Evolutionary conservation across 225 moss, liverwort and hornwort genomes (phyloP).

Genomic region (Rhytidiadelphus loreus): DNA sequence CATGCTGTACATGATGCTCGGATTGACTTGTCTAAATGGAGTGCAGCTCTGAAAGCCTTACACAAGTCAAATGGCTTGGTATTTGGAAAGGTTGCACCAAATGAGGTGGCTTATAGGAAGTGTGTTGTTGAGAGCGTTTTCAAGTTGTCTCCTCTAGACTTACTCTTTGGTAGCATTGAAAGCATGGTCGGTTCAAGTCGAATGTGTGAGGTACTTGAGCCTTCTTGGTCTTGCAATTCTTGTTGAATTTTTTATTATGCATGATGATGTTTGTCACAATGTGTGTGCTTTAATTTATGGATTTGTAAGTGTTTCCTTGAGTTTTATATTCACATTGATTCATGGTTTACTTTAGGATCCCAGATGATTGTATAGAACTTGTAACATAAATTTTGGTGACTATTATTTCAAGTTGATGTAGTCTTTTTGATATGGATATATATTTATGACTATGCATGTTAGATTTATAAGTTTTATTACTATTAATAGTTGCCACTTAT

Average conservation of each 20-base stretch:
- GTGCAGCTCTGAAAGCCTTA: neutral
- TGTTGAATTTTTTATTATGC: neutral
- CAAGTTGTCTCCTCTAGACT: neutral
- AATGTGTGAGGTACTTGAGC: neutral
- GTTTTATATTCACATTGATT: neutral
- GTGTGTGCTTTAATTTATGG: fast-evolving
- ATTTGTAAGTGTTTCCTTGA: fast-evolving
- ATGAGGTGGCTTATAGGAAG: neutral
- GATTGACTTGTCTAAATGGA: neutral
- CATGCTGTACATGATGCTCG: neutral
- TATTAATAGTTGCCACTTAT: no score
- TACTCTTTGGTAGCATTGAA: neutral
- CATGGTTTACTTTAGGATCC: neutral
- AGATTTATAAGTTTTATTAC: no score
- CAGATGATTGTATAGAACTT: neutral
- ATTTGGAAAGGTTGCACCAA: neutral
- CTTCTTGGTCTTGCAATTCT: no score
- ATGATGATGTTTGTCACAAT: no score
- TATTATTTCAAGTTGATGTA: no score
- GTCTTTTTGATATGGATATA: neutral
- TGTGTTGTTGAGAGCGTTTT: neutral
- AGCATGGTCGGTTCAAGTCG: neutral
- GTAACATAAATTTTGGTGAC: no score
- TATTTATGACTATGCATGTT: neutral
- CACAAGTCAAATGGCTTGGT: neutral